Evolutionary conservation across 1,139 yeast species (phyloP).

Genomic region (Hanseniaspora gamundiae): DNA sequence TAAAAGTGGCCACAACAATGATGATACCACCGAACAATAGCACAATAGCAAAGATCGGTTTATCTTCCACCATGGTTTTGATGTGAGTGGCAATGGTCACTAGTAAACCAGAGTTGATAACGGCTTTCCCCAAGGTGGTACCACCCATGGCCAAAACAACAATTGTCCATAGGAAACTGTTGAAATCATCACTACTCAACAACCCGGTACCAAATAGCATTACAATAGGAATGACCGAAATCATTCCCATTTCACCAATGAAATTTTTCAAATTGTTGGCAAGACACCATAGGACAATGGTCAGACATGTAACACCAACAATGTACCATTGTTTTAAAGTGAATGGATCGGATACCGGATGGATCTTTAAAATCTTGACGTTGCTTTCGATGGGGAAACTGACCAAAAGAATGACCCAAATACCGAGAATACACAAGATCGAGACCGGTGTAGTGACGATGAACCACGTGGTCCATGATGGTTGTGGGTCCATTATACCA

Average conservation of each 20-base stretch:
- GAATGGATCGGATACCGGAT: conserved; percentile 54
- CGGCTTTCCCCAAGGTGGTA: conserved; percentile 83
- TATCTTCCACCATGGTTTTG: conserved; percentile 45
- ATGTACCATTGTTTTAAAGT: conserved; percentile 66
- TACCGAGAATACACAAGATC: conserved; percentile 42
- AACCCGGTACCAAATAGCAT: conserved; percentile 81
- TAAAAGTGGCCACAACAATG: conserved; percentile 80
- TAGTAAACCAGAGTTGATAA: conserved; percentile 74
- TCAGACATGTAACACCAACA: conserved; percentile 47
- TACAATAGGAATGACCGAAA: conserved; percentile 75
- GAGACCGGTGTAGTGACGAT: conserved; percentile 75
- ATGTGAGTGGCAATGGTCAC: conserved; percentile 64
- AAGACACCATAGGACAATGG: conserved; percentile 81
- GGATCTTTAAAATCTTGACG: conserved; percentile 43
- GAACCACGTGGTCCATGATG: conserved; percentile 95
- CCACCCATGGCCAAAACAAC: conserved; percentile 96
- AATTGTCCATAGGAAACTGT: conserved; percentile 89
- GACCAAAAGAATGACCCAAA: conserved; percentile 60
- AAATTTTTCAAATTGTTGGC: conserved; percentile 53
- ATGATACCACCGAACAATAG: conserved; percentile 69
- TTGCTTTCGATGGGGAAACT: conserved; percentile 53
- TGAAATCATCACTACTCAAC: conserved; percentile 73
- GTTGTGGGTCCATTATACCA: conserved; percentile 76
- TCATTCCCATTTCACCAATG: conserved; percentile 84
- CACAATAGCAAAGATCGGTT: conserved; percentile 56